Base-by-base conservation (phyloP, 768 basidiomycete species). In the Xerocomus brunneocitrinus region DNA sequence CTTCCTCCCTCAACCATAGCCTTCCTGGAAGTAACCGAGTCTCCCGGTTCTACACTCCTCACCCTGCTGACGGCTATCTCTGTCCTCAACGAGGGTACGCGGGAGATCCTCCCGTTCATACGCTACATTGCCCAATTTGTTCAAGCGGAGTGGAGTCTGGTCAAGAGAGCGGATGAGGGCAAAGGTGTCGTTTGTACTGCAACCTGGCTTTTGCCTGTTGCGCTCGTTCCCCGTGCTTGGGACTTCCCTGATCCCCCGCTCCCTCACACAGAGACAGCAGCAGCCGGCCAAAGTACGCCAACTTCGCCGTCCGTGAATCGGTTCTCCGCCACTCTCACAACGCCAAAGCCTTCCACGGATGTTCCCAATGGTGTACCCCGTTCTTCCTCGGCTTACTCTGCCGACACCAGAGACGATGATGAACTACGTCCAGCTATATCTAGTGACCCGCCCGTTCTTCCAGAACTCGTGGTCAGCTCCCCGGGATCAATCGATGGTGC, bases 121-220 rank as follows among this genome's bases (percentile, higher is more conserved):
- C 87, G 89, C 30, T 93, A 91, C 71, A 82, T 91, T 47, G 75
- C 87, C 14, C 85, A 87, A 57, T 93, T 82, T 68, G 72, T 89
- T 58, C 86, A 93, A 58, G 82, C 79, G 41, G 90, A 95, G 64
- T 91, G 83, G 75, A 71, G 67, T 43, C 52, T 76, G 38, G 88
- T 94, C 64, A 76, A 79, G 62, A 71, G 64, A 22, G 80, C 85
- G 59, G 77, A 93, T 60, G 62, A 73, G 47, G 91, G 91, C 1
- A 67, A 81, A 61, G 91, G 91, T 19, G 92, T 93, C 35, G 83
- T 94, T 32, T 91, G 91, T 63, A 87, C 89, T 46, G 87, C 91
- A 6, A 95, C 91, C n/a, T 94, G 91, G 87, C 78, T 91, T 47
- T 80, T 91, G 77, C 90, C 89, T 22, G 80, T 83, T 47, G 89